Evolutionary conservation across 495 filamentous ascomycete species (phyloP).

Genomic region (Hypoxylon subgilvum): DNA sequence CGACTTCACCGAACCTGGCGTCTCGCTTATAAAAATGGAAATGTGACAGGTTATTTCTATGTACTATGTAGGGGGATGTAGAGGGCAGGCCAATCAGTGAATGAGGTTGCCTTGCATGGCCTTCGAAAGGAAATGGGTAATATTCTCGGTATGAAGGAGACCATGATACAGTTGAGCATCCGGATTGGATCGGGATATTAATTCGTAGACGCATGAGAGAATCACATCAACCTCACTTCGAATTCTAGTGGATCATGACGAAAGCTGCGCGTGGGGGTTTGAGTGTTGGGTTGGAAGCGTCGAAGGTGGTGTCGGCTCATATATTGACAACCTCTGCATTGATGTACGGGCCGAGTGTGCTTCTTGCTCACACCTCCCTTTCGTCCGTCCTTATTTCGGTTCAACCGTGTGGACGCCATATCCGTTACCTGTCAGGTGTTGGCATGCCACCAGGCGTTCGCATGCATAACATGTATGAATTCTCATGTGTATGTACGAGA

Average conservation of each 20-base stretch:
- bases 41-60: constrained; percentile 27
- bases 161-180: constrained; percentile 22
- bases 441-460: constrained; percentile 24
- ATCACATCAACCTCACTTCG: constrained; percentile 22
- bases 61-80: background rate
- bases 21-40: constrained; percentile 39
- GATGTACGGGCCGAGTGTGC: constrained; percentile 26
- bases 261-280: constrained; percentile 33
- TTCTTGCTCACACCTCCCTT: background rate
- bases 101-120: background rate
- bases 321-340: constrained; percentile 15
- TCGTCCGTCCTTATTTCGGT: constrained; percentile 28
- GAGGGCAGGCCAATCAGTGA: constrained; percentile 23
- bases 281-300: too few species aligned
- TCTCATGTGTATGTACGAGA: constrained; percentile 30
- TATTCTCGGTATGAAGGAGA: constrained; percentile 26
- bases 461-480: constrained; percentile 9
- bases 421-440: constrained; percentile 18
- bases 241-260: constrained; percentile 27
- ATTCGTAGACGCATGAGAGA: constrained; percentile 17
- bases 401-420: constrained; percentile 20
- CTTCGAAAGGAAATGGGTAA: constrained; percentile 10
- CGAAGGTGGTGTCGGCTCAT: constrained; percentile 5
- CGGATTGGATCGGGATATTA: constrained; percentile 38
- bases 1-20: constrained; percentile 34